Conservation (phyloP, 2,329 filamentous ascomycete genomes). For the Epichloe sibirici region DNA sequence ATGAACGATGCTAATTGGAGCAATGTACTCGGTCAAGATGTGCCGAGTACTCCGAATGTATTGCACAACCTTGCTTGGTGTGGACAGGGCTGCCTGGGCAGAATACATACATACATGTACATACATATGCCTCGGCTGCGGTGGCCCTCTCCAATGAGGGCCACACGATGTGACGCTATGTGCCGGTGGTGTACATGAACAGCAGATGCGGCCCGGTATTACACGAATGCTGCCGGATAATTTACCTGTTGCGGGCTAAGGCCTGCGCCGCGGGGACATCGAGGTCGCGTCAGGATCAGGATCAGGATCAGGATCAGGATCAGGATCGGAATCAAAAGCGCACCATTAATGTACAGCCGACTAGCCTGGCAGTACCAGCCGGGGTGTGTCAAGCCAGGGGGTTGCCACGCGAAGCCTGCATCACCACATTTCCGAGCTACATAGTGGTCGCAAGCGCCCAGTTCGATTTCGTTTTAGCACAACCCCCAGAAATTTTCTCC, state of each 20-base stretch:
- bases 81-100: no score
- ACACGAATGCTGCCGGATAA: conserved; percentile 4
- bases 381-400: not conserved
- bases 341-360: conserved; percentile 1
- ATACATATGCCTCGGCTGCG: not conserved
- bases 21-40: no score
- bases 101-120: no score
- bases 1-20: no score
- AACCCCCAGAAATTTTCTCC: not conserved
- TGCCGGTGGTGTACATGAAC: conserved; percentile 5
- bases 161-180: conserved; percentile 4
- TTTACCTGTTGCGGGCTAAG: not conserved
- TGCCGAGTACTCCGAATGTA: no score
- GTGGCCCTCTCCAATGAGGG: not conserved
- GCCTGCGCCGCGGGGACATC: not conserved
- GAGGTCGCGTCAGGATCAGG: not conserved
- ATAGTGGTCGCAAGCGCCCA: not conserved
- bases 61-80: no score
- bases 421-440: not conserved
- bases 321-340: no score
- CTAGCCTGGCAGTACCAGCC: not conserved
- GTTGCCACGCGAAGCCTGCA: conserved; percentile 1
- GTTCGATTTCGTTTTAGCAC: not conserved
- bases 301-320: not conserved
- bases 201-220: conserved; percentile 6